Evolutionary conservation across 768 basidiomycete genomes (phyloP), one percentile per base, ranked within the genome.

Genomic region (Rhodotorula graminis): DNA sequence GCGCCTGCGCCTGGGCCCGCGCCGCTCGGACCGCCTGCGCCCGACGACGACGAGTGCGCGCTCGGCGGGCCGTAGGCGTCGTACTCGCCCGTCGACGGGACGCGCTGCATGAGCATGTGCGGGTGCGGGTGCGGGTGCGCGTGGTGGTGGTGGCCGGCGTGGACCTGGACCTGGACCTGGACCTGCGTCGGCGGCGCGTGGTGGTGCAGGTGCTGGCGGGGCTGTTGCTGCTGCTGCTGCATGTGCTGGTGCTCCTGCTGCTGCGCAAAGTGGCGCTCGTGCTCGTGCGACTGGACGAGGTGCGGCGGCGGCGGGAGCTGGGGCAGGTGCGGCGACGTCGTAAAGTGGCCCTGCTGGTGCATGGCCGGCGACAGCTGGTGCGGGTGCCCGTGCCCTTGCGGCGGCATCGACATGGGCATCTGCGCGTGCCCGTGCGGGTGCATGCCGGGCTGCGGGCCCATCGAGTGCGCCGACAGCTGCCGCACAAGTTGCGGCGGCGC

Each of bases 81-180:
- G n/a, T 50, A 37, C 21, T 52, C 44, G 27, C 23, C 42, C 19
- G 14, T 31, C 11, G 31, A 11, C 14, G 14, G 8, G 12, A 12
- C 44, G n/a, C 23, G 53, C 33, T 56, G 67, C 37, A 42, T 49
- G 49, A 23, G 49, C 18, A 19, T 9, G 8, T 44, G 58, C 27
- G 58, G 58, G 40, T 33, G 64, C 29, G 23, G 57, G 31, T 3
- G 56, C n/a, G n/a, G n/a, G n/a, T 27, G 53, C 53, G 27, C 19
- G 37, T 40, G 42, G 11, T 40, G 57, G 57, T 59, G 57, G 21
- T 29, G 42, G 21, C 27, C 25, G 11, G 50, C 29, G 21, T 56
- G 46, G 31, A 64, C 65, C 19, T 67, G 60, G 1, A 71, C 65
- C 56, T 66, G 70, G 8, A 67, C 61, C 40, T 66, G 65, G 2